Base-by-base conservation (phyloP, 2,329 filamentous ascomycete species). In the Nigrospora oryzae region DNA sequence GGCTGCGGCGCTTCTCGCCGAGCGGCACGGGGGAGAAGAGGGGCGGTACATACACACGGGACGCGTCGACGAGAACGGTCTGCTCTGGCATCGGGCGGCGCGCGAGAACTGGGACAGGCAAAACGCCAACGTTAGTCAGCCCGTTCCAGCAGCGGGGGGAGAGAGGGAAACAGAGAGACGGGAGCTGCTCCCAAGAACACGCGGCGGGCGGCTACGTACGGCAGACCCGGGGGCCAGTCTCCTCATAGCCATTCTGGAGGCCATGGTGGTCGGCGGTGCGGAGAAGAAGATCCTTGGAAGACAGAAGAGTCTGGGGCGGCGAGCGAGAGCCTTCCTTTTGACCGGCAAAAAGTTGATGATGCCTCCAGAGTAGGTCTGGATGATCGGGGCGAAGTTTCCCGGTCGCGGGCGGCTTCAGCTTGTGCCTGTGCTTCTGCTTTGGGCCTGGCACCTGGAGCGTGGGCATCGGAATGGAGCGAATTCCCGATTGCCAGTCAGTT, bases 21-120 rank as follows among this genome's bases (percentile, higher is more conserved):
- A 28, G 34, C 13, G 34, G 15, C 47, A 32, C 3, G 13, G 16
- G 15, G 15, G 40, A 11, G 10, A 36, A 30, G 43, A 30, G n/a
- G 23, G n/a, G 39, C 23, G 19, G 23, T 43, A 65, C 81, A 61
- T 80, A 88, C 85, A 83, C 59, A 81, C 84, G 55, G 87, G 81
- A 61, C 84, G 81, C 52, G 91, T 91, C 51, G 87, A 89, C 50
- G 91, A 95, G 71, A 98, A 97, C 49, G 82, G 74, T 69, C 90
- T 80, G 61, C 77, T 74, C 61, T 86, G 80, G 59, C 73, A 74
- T 66, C 75, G 78, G 57, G 81, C 66, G 56, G 73, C 68, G 60
- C 77, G 76, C 53, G 80, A 77, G 63, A 86, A 77, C 83, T 88
- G 55, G 39, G 23, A 28, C 41, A 38, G 34, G 28, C 31, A 35